A percentile compares a stretch with the other conserved stretches of the same genome.
These are phyloP conservation scores for Geranomyces michiganensis DNA, from an alignment of 192 early-diverging fungal species.

Conservation along the genomic window DNA sequence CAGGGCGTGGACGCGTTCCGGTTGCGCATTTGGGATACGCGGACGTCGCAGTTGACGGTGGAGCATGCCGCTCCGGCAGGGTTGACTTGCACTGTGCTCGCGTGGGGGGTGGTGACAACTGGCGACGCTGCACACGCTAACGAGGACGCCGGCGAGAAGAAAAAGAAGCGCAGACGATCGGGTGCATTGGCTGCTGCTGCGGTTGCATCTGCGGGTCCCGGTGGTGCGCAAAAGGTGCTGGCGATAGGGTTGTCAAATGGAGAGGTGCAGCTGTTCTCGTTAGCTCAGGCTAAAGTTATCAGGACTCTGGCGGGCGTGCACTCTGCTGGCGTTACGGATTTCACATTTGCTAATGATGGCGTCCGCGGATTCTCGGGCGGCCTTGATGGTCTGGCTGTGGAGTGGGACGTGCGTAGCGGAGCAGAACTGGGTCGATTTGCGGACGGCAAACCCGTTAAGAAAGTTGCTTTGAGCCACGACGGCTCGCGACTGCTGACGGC, in stretches of 20 bases:
- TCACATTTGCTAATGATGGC: slow-evolving; percentile 32
- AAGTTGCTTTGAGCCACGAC: slow-evolving; percentile 15
- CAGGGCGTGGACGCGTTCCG: slow-evolving; percentile 21
- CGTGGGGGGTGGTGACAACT: slow-evolving; percentile 1
- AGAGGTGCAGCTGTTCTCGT: slow-evolving; percentile 29
- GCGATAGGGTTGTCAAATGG: slow-evolving; percentile 29
- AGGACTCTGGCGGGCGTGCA: slow-evolving; percentile 32
- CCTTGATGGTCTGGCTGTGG: slow-evolving; percentile 31
- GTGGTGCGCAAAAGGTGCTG: slow-evolving; percentile 17
- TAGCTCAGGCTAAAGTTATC: slow-evolving; percentile 22
- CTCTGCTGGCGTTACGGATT: slow-evolving; percentile 29
- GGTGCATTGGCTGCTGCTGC: not conserved
- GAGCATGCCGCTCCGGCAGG: slow-evolving; percentile 12
- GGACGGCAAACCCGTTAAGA: slow-evolving; percentile 25
- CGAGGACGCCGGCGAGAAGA: not conserved
- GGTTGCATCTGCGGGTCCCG: too few species aligned
- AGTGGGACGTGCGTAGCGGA: slow-evolving; percentile 39
- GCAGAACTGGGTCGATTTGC: slow-evolving; percentile 23
- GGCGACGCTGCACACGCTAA: not conserved
- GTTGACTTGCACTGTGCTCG: slow-evolving; percentile 15
- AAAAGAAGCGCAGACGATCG: slow-evolving; percentile 28
- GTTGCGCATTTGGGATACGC: slow-evolving; percentile 32
- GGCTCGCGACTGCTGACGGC: slow-evolving; percentile 14
- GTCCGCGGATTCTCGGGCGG: slow-evolving; percentile 32
- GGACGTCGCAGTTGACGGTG: slow-evolving; percentile 17